Conservation (phyloP, 768 basidiomycete species). For the Pseudohyphozyma bogoriensis region DNA sequence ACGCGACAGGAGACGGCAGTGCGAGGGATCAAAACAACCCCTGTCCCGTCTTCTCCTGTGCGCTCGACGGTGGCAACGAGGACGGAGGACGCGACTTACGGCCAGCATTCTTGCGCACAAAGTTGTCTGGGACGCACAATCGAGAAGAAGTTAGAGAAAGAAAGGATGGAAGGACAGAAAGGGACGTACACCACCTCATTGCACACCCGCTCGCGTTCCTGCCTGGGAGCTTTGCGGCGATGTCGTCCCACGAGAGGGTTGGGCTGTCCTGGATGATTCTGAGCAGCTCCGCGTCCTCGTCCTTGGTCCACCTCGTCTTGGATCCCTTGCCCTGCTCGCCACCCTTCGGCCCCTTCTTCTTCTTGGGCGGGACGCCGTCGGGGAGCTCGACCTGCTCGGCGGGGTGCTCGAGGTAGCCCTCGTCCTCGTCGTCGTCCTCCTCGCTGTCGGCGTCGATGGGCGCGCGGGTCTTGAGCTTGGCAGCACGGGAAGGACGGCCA, state of each 20-base stretch:
- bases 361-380: too few species aligned
- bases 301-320: neutral
- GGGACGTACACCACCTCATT: neutral
- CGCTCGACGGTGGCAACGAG: neutral
- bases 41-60: neutral
- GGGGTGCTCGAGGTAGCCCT: too few species aligned
- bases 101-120: neutral
- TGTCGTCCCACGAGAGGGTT: neutral
- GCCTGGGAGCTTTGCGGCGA: neutral
- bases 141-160: too few species aligned
- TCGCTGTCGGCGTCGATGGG: too few species aligned
- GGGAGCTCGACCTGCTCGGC: too few species aligned
- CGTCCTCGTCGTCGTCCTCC: too few species aligned
- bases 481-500: too few species aligned
- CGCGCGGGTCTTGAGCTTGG: too few species aligned
- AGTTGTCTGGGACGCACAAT: too few species aligned
- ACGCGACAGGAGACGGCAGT: neutral
- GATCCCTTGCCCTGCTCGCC: too few species aligned
- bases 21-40: neutral
- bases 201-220: neutral
- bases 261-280: neutral
- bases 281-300: neutral
- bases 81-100: neutral
- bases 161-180: too few species aligned
- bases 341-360: too few species aligned